These are phyloP conservation scores for Ophiostoma novo-ulmi DNA, from an alignment of 2,329 filamentous ascomycete genomes.

Conservation along the genomic window DNA sequence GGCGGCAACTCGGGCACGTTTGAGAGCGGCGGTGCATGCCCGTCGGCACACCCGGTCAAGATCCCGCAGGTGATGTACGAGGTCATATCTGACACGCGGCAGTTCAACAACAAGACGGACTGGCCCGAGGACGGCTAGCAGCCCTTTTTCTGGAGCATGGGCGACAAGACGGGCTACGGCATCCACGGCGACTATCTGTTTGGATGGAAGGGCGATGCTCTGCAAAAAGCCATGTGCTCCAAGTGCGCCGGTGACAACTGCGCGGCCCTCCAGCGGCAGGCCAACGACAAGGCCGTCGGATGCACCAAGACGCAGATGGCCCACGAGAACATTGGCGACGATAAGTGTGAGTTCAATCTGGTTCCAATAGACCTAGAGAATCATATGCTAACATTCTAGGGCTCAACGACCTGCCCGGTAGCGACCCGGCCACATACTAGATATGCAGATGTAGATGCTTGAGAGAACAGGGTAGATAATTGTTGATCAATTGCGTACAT, in stretches of 20 bases:
- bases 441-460: too few species aligned
- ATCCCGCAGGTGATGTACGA: slow-evolving; percentile 30
- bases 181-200: slow-evolving; percentile 31
- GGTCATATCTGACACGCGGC: slow-evolving; percentile 28
- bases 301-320: slow-evolving; percentile 29
- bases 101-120: slow-evolving; percentile 36
- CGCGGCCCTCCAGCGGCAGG: slow-evolving; percentile 27
- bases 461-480: neutral
- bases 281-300: slow-evolving; percentile 27
- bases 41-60: slow-evolving; percentile 28
- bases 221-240: slow-evolving; percentile 28
- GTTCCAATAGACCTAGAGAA: neutral
- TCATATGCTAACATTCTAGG: neutral
- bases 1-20: slow-evolving; percentile 25
- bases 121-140: slow-evolving; percentile 36
- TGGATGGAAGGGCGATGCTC: slow-evolving; percentile 29
- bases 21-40: slow-evolving; percentile 28
- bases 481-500: neutral
- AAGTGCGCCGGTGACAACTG: slow-evolving; percentile 30
- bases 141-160: slow-evolving; percentile 31
- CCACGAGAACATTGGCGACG: slow-evolving; percentile 28
- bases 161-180: slow-evolving; percentile 29
- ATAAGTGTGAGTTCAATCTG: slow-evolving; percentile 21
- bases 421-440: neutral
- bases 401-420: neutral